Evolutionary conservation across 2,329 filamentous ascomycete species (phyloP), one percentile per base, ranked within the genome.

Genomic region (Ascomycota sp.): DNA sequence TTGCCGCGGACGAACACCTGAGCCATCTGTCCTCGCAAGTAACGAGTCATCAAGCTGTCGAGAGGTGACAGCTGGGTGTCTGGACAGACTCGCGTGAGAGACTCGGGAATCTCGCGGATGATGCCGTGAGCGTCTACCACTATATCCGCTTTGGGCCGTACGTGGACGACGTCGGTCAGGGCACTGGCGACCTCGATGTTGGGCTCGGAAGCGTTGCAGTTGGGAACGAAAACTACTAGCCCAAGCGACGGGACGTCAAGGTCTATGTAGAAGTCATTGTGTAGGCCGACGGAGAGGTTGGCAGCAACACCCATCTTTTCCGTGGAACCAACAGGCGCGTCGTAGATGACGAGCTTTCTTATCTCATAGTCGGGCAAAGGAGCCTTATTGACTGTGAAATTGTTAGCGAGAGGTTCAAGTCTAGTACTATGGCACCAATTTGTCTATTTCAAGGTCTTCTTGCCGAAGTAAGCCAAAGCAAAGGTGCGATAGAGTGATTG

Each of bases 331-430:
- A 55, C 36, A 29, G 39, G 69, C 55, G 74, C 61, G 48, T 98
- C 85, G 41, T 73, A 65, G 42, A 95, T 72, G 42, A 79, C 75
- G 38, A 95, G 61, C 42, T 69, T 73, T 25, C 75, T 74, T 43
- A 98, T 78, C 43, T 83, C 76, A 56, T 92, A 83, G 32, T 72
- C 59, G 26, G 89, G 89, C 32, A 94, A 61, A 29, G 86, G 86
- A 40, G 93, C 65, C 41, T 85, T 57, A 41, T 63, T 62, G 46
- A 65, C 72, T 76, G 50, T 46, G 51, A 44, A 34, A 36, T 27
- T 29, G 42, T 54, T 43, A 51, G 42, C 52, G 36, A 30, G 31
- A 30, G 30, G 15, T 33, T 28, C 34, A 7, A 8, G 17, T 9
- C 5, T 8, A 7, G n/a, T 29, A 17, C 15, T 17, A 17, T 17